Conservation (phyloP, 2,329 filamentous ascomycete species). For the Pyricularia pennisetigena region DNA sequence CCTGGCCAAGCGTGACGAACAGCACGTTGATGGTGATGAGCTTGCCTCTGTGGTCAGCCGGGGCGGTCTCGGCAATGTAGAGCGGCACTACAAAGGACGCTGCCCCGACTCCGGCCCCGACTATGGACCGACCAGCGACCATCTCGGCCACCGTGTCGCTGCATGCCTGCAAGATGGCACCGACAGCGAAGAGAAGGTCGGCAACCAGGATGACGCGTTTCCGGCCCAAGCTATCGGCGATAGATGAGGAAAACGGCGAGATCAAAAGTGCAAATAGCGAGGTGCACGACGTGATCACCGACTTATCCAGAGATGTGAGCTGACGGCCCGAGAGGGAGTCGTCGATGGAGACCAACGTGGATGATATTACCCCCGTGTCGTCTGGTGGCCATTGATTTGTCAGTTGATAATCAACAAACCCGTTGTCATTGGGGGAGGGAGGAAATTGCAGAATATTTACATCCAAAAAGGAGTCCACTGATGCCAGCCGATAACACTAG, state of each 20-base stretch:
- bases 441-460: conserved; percentile 27
- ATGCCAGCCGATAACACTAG: conserved; percentile 57
- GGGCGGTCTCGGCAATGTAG: conserved; percentile 81
- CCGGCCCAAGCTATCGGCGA: conserved; percentile 53
- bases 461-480: conserved; percentile 59
- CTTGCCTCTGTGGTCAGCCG: conserved; percentile 63
- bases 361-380: conserved; percentile 60
- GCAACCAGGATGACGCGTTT: conserved; percentile 54
- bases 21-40: conserved; percentile 75
- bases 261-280: conserved; percentile 55
- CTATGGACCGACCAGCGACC: conserved; percentile 57
- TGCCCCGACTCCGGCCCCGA: conserved; percentile 64
- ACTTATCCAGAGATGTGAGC: conserved; percentile 56
- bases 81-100: conserved; percentile 77
- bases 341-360: conserved; percentile 55
- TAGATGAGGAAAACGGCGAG: conserved; percentile 53
- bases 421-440: conserved; percentile 5
- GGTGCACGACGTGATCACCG: conserved; percentile 60
- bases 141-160: conserved; percentile 50
- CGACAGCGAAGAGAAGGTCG: conserved; percentile 57
- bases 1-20: conserved; percentile 81
- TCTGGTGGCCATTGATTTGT: conserved; percentile 27
- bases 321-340: conserved; percentile 44
- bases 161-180: conserved; percentile 55
- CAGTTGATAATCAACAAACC: background rate